Conservation (phyloP, 139 green algal genomes). For the Tetradesmus lagerheimii region DNA sequence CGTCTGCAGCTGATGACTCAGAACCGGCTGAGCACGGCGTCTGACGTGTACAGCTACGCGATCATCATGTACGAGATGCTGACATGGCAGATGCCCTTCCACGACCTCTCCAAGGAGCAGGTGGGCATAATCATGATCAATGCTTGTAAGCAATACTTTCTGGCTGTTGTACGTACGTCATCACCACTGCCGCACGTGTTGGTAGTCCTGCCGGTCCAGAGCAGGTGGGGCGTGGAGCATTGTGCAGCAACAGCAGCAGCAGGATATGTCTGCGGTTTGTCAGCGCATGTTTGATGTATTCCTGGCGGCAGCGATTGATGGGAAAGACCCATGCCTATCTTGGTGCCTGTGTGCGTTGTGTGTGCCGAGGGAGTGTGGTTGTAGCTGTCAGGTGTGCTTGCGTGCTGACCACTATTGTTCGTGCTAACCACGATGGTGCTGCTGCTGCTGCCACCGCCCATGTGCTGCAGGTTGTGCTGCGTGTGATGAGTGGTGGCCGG, state of each 20-base stretch:
- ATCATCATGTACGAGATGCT: constrained; percentile 83
- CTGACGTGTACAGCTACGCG: constrained; percentile 62
- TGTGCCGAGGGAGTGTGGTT: too few relatives aligned
- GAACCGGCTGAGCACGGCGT: constrained; percentile 52
- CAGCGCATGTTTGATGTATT: background rate
- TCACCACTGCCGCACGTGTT: too few relatives aligned
- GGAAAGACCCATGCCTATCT: too few relatives aligned
- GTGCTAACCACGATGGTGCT: background rate
- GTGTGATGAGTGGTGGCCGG: background rate
- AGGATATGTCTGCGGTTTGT: background rate
- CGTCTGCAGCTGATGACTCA: constrained; percentile 15
- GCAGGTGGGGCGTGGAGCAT: too few relatives aligned
- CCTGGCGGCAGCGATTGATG: background rate
- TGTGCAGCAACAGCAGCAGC: too few relatives aligned
- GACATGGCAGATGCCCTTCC: constrained; percentile 77
- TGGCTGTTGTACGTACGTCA: too few relatives aligned
- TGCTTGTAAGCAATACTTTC: too few relatives aligned
- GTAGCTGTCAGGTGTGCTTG: too few relatives aligned
- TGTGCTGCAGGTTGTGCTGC: constrained; percentile 2
- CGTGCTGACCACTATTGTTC: too few relatives aligned
- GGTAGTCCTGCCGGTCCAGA: too few relatives aligned
- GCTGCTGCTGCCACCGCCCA: background rate
- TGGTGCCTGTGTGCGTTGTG: too few relatives aligned
- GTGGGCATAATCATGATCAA: too few relatives aligned
- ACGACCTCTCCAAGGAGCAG: constrained; percentile 13